Base-by-base conservation (phyloP, 2,329 filamentous ascomycete species). In the Mycosphaerella arachidis region DNA sequence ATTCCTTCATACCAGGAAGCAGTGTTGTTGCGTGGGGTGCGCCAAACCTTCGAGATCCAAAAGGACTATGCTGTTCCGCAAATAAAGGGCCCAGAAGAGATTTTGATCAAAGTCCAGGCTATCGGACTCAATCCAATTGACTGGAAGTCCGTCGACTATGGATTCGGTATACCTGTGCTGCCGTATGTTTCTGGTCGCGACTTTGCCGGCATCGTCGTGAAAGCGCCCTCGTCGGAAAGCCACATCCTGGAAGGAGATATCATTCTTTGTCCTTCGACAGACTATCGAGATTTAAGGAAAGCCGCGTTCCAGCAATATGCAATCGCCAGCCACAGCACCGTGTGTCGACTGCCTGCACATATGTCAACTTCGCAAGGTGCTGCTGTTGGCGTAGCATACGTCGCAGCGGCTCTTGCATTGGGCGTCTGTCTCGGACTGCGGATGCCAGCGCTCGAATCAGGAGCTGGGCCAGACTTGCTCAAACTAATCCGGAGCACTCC, bases 301-400 rank as follows among this genome's bases (percentile, higher is more conserved):
- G 76, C 76, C 29, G 77, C 75, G 61, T 79, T 78, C 61, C 77
- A 79, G 64, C 68, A 78, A 45, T 74, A 70, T 55, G 75, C 77
- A 16, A 72, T 75, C n/a, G 75, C 77, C 1, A 75, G 75, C 6
- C 65, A 72, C 35, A 75, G 77, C 56, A 78, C 76, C 6, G 75
- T 78, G n/a, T 67, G 72, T n/a, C 72, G 68, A 6, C 70, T 79
- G 20, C 76, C 77, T 0, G 58, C 55, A 1, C 68, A 70, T 31
- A 63, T 77, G 16, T 59, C 66, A 12, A 73, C 76, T 43, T 67
- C 72, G 54, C 57, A 69, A 8, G 75, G 75, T 9, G 71, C 76
- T 5, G 75, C 73, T 24, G 69, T 78, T 2, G 77, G 77, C 4
- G 76, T 79, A 1, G 75, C 73, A 1, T 76, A 70, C 16, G 65